phyloP scores from a whole-genome alignment of 106 monocot species.

The Agapanthus africanus region DNA sequence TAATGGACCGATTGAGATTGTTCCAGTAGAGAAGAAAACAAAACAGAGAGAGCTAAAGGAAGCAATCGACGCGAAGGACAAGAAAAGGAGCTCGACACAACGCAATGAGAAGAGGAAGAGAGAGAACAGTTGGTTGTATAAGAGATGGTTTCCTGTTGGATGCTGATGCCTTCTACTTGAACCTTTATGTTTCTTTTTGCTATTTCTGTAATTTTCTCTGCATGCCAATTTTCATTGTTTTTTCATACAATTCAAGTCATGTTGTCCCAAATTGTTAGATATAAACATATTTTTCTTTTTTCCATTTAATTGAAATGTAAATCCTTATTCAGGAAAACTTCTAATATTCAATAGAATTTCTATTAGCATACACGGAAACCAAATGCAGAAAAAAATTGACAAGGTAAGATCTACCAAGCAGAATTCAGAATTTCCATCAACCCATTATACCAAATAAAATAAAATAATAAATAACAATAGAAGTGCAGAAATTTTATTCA shows the following conservation, averaged over 20 bases:
- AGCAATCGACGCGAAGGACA: conserved; percentile 7
- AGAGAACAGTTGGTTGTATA: conserved; percentile 11
- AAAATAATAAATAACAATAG: not conserved
- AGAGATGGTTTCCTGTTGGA: conserved; percentile 22
- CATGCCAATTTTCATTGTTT: not conserved
- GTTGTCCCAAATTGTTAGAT: not conserved
- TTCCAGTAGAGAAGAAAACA: conserved; percentile 3
- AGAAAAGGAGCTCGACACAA: conserved; percentile 4
- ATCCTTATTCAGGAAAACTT: too few species aligned
- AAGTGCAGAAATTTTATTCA: not conserved
- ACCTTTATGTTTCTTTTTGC: not conserved
- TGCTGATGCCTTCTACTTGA: not conserved
- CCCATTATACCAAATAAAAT: too few species aligned
- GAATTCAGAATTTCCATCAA: too few species aligned
- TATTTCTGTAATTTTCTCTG: not conserved
- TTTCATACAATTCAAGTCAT: not conserved
- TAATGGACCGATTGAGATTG: not conserved
- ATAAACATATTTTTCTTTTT: not conserved
- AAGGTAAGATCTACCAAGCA: too few species aligned
- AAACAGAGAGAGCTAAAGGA: conserved; percentile 10
- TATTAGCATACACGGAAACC: too few species aligned
- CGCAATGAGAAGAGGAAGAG: conserved; percentile 18
- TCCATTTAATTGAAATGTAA: not conserved
- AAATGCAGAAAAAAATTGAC: not conserved
- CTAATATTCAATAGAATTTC: too few species aligned